phyloP scores from a whole-genome alignment of 2,329 filamentous ascomycete species.

The Diplodia intermedia region DNA sequence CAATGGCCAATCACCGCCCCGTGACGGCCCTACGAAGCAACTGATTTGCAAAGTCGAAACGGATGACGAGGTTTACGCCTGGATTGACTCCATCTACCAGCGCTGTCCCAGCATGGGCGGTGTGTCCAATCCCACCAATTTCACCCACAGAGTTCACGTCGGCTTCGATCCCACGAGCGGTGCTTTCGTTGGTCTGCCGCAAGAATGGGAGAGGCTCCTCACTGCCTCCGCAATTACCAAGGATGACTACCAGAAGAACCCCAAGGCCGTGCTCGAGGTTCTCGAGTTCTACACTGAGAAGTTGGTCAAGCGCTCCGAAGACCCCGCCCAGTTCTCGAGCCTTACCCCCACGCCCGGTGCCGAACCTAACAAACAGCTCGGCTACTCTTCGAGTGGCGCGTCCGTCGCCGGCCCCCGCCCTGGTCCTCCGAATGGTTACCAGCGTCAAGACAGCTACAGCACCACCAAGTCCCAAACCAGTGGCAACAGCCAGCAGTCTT shows the following conservation, averaged over 20 bases:
- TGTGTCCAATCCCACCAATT: constrained; percentile 98
- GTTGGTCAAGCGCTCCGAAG: constrained; percentile 74
- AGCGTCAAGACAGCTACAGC: constrained; percentile 56
- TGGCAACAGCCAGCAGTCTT: constrained; percentile 26
- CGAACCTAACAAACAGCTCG: constrained; percentile 56
- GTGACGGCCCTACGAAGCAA: constrained; percentile 81
- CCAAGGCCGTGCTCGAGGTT: constrained; percentile 73
- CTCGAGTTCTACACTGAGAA: constrained; percentile 84
- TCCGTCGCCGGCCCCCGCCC: constrained; percentile 58
- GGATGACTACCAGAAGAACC: constrained; percentile 97
- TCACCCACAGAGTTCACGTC: constrained; percentile 95
- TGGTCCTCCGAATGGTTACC: constrained; percentile 51
- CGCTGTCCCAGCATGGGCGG: constrained; percentile 97
- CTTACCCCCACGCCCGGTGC: constrained; percentile 71
- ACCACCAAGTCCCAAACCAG: constrained; percentile 42
- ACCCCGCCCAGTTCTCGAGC: constrained; percentile 72
- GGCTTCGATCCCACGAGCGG: constrained; percentile 96
- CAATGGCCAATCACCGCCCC: constrained; percentile 69
- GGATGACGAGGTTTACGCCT: constrained; percentile 96
- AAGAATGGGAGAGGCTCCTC: constrained; percentile 96
- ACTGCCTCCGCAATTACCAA: constrained; percentile 97
- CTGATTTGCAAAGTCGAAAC: constrained; percentile 93
- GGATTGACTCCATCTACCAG: constrained; percentile 98
- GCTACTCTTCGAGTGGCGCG: constrained; percentile 53
- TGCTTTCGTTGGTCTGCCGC: constrained; percentile 90